These are phyloP conservation scores for Pulicaria dysenterica DNA, from an alignment of 129 eudicot genomes.

Conservation along the genomic window DNA sequence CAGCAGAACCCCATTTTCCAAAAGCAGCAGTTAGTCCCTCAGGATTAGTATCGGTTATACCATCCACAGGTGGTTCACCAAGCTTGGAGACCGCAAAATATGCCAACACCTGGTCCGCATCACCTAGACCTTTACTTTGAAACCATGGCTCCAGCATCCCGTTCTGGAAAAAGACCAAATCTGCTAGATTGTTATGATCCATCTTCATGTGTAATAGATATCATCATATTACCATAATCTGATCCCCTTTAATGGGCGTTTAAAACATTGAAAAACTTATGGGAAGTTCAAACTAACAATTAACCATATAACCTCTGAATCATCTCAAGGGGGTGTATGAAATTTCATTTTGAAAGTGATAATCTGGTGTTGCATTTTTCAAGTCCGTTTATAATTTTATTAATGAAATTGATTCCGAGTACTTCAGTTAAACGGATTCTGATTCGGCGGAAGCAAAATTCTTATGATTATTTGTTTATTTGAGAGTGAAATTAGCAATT, in stretches of 20 bases:
- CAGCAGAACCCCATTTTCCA: constrained; percentile 87
- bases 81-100: constrained; percentile 91
- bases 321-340: neutral
- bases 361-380: neutral
- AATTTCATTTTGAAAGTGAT: neutral
- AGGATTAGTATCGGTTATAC: constrained; percentile 88
- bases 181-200: constrained; percentile 87
- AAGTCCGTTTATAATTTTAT: neutral
- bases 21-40: constrained; percentile 83
- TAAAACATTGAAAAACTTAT: neutral
- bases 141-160: constrained; percentile 99
- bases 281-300: neutral
- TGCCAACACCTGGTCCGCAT: constrained; percentile 85
- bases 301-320: neutral
- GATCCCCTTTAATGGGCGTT: neutral
- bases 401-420: neutral
- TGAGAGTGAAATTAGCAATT: too few species aligned
- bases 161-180: constrained; percentile 99
- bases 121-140: constrained; percentile 78
- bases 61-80: constrained; percentile 91
- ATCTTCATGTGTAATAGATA: constrained; percentile 3
- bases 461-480: neutral
- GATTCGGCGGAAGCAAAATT: neutral
- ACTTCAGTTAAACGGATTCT: neutral
- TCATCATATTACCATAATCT: neutral